These are phyloP conservation scores for Melampsora larici-populina DNA, from an alignment of 1,284 basidiomycete species.

Conservation along the genomic window DNA sequence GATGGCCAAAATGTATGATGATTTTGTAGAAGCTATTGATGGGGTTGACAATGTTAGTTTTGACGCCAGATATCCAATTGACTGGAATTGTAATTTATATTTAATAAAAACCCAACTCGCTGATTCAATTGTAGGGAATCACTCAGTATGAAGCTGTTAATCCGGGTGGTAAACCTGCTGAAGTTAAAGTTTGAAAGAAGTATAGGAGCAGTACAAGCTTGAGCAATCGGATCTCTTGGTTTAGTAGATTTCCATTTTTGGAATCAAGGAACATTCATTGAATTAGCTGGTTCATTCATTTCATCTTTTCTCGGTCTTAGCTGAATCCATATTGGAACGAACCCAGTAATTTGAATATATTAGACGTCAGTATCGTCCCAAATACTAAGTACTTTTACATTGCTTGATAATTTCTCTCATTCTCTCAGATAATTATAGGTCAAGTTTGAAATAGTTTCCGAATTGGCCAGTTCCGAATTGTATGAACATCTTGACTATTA, in stretches of 20 bases:
- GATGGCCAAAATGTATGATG: slow-evolving; percentile 82
- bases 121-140: slow-evolving; percentile 61
- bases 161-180: slow-evolving; percentile 53
- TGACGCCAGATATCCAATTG: not conserved
- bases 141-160: slow-evolving; percentile 61
- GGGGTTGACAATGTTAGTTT: slow-evolving; percentile 76
- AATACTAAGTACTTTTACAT: not conserved
- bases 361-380: slow-evolving; percentile 64
- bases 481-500: slow-evolving; percentile 75
- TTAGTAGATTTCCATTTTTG: slow-evolving; percentile 4
- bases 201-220: slow-evolving; percentile 78
- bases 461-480: slow-evolving; percentile 83
- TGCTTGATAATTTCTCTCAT: not conserved
- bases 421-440: slow-evolving; percentile 56
- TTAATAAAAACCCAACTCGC: too few relatives aligned
- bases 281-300: too few relatives aligned
- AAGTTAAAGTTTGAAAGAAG: slow-evolving; percentile 58
- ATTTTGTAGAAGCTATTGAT: slow-evolving; percentile 81
- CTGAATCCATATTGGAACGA: slow-evolving; percentile 93
- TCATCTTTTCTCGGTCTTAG: slow-evolving; percentile 22
- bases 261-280: too few relatives aligned
- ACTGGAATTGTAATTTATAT: not conserved
- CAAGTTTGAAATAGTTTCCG: slow-evolving; percentile 74
- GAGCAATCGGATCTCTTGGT: slow-evolving; percentile 68
- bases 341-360: slow-evolving; percentile 60